These are phyloP conservation scores for Boletus speciosus DNA, from an alignment of 768 basidiomycete genomes.

Conservation along the genomic window DNA sequence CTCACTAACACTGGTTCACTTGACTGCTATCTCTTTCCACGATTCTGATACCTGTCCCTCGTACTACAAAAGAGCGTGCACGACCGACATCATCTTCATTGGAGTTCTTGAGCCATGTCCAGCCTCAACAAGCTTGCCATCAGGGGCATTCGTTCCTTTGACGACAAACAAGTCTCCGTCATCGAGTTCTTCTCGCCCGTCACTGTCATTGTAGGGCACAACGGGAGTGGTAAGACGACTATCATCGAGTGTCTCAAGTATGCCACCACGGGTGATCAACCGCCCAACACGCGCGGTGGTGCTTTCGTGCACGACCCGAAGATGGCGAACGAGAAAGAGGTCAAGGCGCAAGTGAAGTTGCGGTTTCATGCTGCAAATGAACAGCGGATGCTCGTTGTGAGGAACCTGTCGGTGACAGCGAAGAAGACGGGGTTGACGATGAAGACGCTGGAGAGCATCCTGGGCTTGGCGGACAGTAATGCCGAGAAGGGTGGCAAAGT, in stretches of 20 bases:
- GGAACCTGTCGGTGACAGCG: slow-evolving; percentile 87
- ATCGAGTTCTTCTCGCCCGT: slow-evolving; percentile 98
- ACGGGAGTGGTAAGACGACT: slow-evolving; percentile 98
- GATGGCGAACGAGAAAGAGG: slow-evolving; percentile 99
- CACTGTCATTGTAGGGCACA: slow-evolving; percentile 97
- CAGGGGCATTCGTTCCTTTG: slow-evolving; percentile 91
- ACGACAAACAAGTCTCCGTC: slow-evolving; percentile 89
- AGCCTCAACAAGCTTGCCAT: slow-evolving; percentile 91
- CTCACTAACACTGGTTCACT: neutral
- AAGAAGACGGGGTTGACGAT: slow-evolving; percentile 94
- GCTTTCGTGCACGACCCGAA: slow-evolving; percentile 99
- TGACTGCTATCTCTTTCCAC: neutral
- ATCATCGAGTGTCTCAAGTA: slow-evolving; percentile 99
- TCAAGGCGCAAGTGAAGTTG: slow-evolving; percentile 96
- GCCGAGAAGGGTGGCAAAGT: slow-evolving; percentile 77
- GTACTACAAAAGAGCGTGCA: neutral
- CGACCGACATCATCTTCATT: neutral
- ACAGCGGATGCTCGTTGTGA: slow-evolving; percentile 83
- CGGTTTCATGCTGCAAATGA: slow-evolving; percentile 89
- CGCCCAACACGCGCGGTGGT: slow-evolving; percentile 96
- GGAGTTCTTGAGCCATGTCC: slow-evolving; percentile 44
- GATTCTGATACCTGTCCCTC: neutral
- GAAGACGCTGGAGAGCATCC: slow-evolving; percentile 95
- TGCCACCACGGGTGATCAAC: slow-evolving; percentile 96
- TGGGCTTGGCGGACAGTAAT: slow-evolving; percentile 68